Base-by-base conservation (phyloP, 768 basidiomycete species). In the Amanita exitialis region DNA sequence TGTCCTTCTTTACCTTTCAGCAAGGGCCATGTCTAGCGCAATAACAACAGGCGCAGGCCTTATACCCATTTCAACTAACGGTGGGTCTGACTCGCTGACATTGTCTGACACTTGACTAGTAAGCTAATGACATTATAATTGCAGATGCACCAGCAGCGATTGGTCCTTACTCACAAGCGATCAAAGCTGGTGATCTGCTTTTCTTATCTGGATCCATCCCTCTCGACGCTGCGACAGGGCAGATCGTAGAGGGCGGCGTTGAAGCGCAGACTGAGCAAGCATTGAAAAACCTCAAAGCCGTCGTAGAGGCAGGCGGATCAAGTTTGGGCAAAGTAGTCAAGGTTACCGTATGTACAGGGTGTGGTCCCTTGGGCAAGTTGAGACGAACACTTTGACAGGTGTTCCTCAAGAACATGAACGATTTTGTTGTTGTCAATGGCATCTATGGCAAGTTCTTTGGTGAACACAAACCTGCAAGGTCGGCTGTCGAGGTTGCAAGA, bases 201-300 rank as follows among this genome's bases (percentile, higher is more conserved):
- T 99, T 95, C 69, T 75, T 82, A 41, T 94, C 91, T 2, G 95
- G 95, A 43, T 87, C 83, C 63, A 86, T 98, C 60, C 86, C 90
- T 2, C 71, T 96, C 51, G 79, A 87, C 61, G 87, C 92, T 9
- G 61, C 68, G 27, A 81, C 80, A 10, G 82, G 79, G 67, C 70
- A 82, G 59, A 69, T 94, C 59, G 85, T 90, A 51, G 64, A 68
- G 21, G 83, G 83, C 20, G 88, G 88, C 12, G 75, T 94, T 42
- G 84, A 86, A 58, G 83, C 72, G 44, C 89, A 98, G 65, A 80
- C 92, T 7, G 70, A 75, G 50, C 92, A 94, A 65, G 88, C 83
- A 8, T 74, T 99, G 59, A 80, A 82, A 63, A 98, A 98, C 71
- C 72, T 97, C 63, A 77, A 79, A 56, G 80, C 82, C 10, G 80